phyloP scores from a whole-genome alignment of 2,329 filamentous ascomycete species.

The Amylocarpus encephaloides region DNA sequence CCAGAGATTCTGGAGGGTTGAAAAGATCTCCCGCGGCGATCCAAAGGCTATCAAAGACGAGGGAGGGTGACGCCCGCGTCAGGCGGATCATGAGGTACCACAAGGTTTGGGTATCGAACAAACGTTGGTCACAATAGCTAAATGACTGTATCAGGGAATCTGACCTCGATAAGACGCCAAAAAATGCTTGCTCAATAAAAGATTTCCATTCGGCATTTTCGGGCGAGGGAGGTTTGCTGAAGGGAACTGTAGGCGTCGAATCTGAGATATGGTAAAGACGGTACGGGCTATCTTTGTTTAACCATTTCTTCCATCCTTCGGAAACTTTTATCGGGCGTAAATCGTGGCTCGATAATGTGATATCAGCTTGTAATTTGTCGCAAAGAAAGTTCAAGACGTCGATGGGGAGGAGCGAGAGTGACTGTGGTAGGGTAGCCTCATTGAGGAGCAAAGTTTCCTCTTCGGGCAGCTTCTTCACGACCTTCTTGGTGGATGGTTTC shows the following conservation, averaged over 20 bases:
- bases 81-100: constrained; percentile 59
- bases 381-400: constrained; percentile 55
- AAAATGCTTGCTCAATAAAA: constrained; percentile 59
- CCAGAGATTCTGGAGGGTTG: constrained; percentile 38
- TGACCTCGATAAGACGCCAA: constrained; percentile 55
- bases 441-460: constrained; percentile 12
- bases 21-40: constrained; percentile 53
- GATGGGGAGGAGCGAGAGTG: constrained; percentile 46
- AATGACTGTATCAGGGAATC: constrained; percentile 51
- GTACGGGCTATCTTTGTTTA: background rate
- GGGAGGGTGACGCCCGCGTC: constrained; percentile 48
- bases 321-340: constrained; percentile 34
- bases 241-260: background rate
- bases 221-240: constrained; percentile 2
- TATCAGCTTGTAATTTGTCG: constrained; percentile 51
- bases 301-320: constrained; percentile 11
- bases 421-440: constrained; percentile 46
- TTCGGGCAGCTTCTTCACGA: background rate
- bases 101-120: constrained; percentile 54
- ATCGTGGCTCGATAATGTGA: constrained; percentile 44
- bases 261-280: background rate
- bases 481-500: constrained; percentile 2
- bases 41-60: constrained; percentile 62
- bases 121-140: constrained; percentile 39
- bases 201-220: constrained; percentile 43